Base-by-base conservation (phyloP, 768 basidiomycete species). In the Hygrophoropsis aurantiaca region DNA sequence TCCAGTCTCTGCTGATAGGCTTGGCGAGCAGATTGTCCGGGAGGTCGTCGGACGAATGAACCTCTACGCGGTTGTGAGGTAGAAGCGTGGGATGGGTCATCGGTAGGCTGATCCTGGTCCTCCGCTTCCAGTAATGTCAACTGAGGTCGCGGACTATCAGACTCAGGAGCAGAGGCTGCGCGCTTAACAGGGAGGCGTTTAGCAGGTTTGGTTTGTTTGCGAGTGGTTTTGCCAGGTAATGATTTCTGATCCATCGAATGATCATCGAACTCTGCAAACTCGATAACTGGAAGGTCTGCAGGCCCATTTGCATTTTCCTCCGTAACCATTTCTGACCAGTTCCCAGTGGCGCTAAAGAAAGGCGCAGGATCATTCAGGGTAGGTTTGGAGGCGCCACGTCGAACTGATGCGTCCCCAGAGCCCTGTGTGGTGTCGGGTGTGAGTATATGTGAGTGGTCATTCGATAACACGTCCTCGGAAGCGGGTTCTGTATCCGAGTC, bases 311-410 rank as follows among this genome's bases (percentile, higher is more conserved):
- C 69, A 36, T 67, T 76, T 66, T 87, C 85, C 49, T 84, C 84
- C 15, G 84, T 75, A n/a, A 90, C 87, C 82, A 90, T 87, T 60
- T 91, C 87, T 9, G 87, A 86, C 90, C 90, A 91, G 56, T 80
- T 77, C 13, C 77, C 75, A 20, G 71, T 40, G 24, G 75, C 62
- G 5, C 77, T 67, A 53, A 85, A 84, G 62, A 87, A 83, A 13
- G 79, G 71, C 21, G 73, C 61, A 41, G 63, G 52, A 11, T 52
- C 64, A 25, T 64, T 71, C 51, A 69, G 69, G 4, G 60, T 44
- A 19, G 40, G 52, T 18, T 61, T 54, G 19, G 58, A 57, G 0
- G 48, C 57, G 46, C 49, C 52, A 40, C 48, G 55, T 42, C 40
- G 51, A 48, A 53, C 50, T 1, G 68, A 62, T 39, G 65, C 64